Evolutionary conservation across 192 early-diverging fungal species (phyloP).

Genomic region (Chytriomyces sp.): DNA sequence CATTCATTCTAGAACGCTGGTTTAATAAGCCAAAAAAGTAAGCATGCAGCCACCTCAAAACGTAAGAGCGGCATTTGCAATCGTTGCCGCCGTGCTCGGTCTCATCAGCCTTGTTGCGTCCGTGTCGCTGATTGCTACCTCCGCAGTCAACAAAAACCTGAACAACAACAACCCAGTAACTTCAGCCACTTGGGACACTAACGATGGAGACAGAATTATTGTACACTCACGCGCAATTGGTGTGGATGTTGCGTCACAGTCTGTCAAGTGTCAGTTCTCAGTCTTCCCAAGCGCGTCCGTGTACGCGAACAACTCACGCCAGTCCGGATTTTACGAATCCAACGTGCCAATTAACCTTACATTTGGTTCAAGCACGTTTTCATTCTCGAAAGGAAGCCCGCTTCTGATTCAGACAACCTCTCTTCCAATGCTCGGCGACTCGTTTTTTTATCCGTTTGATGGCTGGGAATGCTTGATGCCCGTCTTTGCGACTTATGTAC

Average conservation of each 20-base stretch:
- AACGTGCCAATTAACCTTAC: background rate
- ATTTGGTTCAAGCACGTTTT: background rate
- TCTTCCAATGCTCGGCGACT: background rate
- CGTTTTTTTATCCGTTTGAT: conserved; percentile 5
- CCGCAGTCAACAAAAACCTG: no score
- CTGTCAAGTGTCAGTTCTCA: background rate
- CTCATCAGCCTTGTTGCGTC: no score
- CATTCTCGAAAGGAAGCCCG: background rate
- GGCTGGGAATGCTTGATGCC: background rate
- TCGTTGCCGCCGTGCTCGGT: no score
- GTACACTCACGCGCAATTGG: no score
- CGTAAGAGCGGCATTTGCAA: no score
- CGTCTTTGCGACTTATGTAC: background rate
- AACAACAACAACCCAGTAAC: no score
- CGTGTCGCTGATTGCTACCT: no score
- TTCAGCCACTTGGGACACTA: no score
- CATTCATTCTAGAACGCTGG: no score
- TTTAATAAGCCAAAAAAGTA: no score
- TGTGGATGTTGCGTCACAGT: background rate
- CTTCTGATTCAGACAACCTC: background rate
- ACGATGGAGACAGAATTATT: no score
- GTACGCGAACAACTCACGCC: background rate
- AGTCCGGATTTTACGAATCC: background rate
- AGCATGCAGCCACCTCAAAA: no score
- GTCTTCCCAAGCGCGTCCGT: background rate